Percentiles rank a stretch among this genome's conserved stretches.
Conservation (phyloP, 129 eudicot genomes). For the Pittosporum tobira region DNA sequence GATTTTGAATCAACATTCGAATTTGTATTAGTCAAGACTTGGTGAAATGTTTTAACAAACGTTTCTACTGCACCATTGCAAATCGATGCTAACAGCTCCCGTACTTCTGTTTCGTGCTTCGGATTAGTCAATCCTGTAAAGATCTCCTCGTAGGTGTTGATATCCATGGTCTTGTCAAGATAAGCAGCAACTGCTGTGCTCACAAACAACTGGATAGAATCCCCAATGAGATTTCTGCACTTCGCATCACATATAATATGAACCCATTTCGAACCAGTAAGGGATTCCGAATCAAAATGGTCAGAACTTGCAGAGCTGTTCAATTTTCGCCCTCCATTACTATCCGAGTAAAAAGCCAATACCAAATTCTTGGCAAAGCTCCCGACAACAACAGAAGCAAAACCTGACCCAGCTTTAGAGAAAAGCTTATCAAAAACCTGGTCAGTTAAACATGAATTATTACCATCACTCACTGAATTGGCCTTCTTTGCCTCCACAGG, state of each 20-base stretch:
- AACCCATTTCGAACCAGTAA: constrained; percentile 30
- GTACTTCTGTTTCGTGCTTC: constrained; percentile 26
- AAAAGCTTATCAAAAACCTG: constrained; percentile 54
- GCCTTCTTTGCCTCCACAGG: constrained; percentile 15
- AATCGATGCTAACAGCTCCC: constrained; percentile 26
- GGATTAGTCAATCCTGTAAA: constrained; percentile 50
- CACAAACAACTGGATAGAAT: constrained; percentile 43
- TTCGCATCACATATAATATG: constrained; percentile 32
- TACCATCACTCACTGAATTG: constrained; percentile 5
- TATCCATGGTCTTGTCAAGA: constrained; percentile 41
- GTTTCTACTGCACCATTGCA: constrained; percentile 44
- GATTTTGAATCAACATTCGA: neutral
- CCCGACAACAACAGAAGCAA: constrained; percentile 65
- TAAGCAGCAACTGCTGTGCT: constrained; percentile 51
- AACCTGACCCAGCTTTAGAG: constrained; percentile 56
- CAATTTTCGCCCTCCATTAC: neutral
- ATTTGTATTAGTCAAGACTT: constrained; percentile 26
- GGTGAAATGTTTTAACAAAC: constrained; percentile 36
- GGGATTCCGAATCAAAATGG: neutral
- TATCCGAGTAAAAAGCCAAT: constrained; percentile 40
- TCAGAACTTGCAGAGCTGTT: constrained; percentile 5
- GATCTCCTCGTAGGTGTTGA: constrained; percentile 40
- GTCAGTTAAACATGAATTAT: constrained; percentile 36
- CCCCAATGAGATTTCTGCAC: constrained; percentile 28
- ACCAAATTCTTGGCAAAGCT: constrained; percentile 66